Evolutionary conservation across 1,284 basidiomycete genomes (phyloP).

Genomic region (Ceratobasidium sp.): DNA sequence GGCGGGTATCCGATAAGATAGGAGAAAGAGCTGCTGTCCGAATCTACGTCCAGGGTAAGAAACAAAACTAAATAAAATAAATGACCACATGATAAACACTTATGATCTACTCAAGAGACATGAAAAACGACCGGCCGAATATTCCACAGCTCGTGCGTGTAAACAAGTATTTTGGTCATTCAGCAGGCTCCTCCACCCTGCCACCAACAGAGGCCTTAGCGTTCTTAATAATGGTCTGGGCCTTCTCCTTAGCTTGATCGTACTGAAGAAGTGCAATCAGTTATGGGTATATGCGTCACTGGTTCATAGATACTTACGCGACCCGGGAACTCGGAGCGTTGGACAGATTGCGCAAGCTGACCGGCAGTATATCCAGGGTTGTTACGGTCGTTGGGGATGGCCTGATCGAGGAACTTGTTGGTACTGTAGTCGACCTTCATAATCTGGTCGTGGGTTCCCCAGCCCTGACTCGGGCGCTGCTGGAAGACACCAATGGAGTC

Average conservation of each 20-base stretch:
- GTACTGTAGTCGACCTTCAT: conserved; percentile 45
- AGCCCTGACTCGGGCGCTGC: conserved; percentile 47
- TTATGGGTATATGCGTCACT: background rate
- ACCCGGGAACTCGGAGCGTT: conserved; percentile 44
- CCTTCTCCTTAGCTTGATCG: conserved; percentile 37
- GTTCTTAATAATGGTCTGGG: conserved; percentile 25
- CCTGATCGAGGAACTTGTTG: conserved; percentile 41
- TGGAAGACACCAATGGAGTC: conserved; percentile 48
- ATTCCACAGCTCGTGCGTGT: background rate
- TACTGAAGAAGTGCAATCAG: conserved; percentile 2
- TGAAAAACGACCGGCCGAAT: conserved; percentile 17
- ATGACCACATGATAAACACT: too few relatives aligned
- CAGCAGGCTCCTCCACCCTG: conserved; percentile 39
- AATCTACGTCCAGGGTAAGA: too few relatives aligned
- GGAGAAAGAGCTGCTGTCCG: too few relatives aligned
- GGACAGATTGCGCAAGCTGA: conserved; percentile 40
- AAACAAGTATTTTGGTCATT: background rate
- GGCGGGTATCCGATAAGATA: too few relatives aligned
- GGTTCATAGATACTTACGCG: conserved; percentile 6
- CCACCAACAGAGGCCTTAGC: conserved; percentile 32
- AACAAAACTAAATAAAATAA: too few relatives aligned
- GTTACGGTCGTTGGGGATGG: conserved; percentile 37
- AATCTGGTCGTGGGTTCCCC: conserved; percentile 47
- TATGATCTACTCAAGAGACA: conserved; percentile 1
- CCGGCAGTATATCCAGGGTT: conserved; percentile 40